Evolutionary conservation across 495 filamentous ascomycete species (phyloP), one percentile per base, ranked within the genome.

Genomic region (Tuber indicum): DNA sequence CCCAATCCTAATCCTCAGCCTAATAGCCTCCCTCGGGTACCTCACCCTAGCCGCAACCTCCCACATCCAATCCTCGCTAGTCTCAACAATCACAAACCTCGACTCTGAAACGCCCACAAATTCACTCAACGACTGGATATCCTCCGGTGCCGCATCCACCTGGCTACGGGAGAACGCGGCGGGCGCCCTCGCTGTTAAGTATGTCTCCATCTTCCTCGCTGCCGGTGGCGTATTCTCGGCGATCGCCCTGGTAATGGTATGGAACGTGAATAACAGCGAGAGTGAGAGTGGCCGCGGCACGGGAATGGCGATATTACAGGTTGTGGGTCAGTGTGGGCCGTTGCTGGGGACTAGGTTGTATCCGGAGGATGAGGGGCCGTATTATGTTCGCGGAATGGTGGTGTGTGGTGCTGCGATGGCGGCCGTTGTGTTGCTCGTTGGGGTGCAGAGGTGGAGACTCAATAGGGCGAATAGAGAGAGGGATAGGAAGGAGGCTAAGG

Each of bases 261-360:
- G 92, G 92, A 90, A 91, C 70, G 81, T 91, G 58, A 93, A 93
- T 78, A 93, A 93, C 81, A 90, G 92, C 80, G 91, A 91, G 71
- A 91, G 87, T 14, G 91, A 93, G 83, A 91, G 89, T 6, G 88
- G 89, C 72, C 86, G 91, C 4, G 92, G 92, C 8, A 87, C 89
- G n/a, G 90, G 90, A 14, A 92, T 94, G 79, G 89, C 90, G 44
- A 84, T 95, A 46, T 84, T 94, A 44, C 91, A 92, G 74, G 74
- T 91, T 26, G 85, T 94, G 49, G 92, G 92, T 1, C 92, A 95
- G 80, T 88, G 88, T 75, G 90, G 91, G 2, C 92, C 92, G 7
- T 86, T 94, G 17, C 83, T 95, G 23, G 92, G 92, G 1, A 92
- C 91, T 10, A 88, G 91, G 52, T 73, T 92, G 3, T 94, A 92